Evolutionary conservation across 768 basidiomycete genomes (phyloP), one percentile per base, ranked within the genome.

Genomic region (Panaeolus cyanescens): DNA sequence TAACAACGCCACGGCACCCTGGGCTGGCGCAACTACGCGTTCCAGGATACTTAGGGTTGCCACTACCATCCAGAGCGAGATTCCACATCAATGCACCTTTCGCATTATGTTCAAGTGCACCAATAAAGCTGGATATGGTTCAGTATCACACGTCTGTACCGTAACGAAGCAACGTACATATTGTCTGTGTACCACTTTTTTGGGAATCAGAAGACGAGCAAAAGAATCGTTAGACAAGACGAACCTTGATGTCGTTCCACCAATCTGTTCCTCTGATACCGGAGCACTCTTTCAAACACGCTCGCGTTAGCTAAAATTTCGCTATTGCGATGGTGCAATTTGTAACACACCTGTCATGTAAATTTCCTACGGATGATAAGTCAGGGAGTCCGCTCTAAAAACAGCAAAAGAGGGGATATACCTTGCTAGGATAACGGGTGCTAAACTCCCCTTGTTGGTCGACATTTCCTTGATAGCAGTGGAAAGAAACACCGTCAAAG

Each of bases 241-340:
- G 28, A 74, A 85, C 88, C 81, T 91, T 91, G 73, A 91, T 84
- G 64, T 91, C 88, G 58, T 74, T 77, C 89, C 90, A 92, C 89
- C 88, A 91, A 68, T 91, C 86, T 15, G 80, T 79, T 28, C 87
- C 85, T 63, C 81, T 71, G 0, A 77, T 79, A 5, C 90, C 88
- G 3, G 84, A 73, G 67, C 90, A 91, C 71, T 91, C 89, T 66
- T 75, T 13, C 28, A 55, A 54, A 34, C 31, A 40, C 13, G 10
- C 30, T 62, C 34, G 58, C 45, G 45, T 55, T 32, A 7, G 32
- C 30, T 59, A 2, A 32, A 20, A 33, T 20, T 22, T 59, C 17
- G 5, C 8, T 20, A 33, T 34, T 1, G 31, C 13, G 25, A 31
- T 36, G 45, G 5, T 33, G 56, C 36, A 34, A 61, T 19, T 25